These are phyloP conservation scores for Durotheca rogersii DNA, from an alignment of 495 filamentous ascomycete genomes.

Conservation along the genomic window DNA sequence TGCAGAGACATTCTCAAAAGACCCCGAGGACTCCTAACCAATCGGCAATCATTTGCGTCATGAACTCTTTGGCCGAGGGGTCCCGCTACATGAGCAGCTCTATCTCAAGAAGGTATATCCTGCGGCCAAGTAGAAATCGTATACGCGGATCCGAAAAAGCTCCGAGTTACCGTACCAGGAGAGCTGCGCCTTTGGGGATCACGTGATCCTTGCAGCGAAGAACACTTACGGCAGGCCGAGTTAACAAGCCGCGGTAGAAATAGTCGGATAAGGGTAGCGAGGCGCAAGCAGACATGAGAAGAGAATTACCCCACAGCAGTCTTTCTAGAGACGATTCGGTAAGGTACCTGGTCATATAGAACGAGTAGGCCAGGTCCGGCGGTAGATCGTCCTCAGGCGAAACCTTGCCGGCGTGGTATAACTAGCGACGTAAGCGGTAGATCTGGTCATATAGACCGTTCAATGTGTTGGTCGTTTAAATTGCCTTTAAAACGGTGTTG, in stretches of 20 bases:
- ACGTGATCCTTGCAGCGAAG: no score
- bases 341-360: background rate
- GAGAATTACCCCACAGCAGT: no score
- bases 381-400: background rate
- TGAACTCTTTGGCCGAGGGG: background rate
- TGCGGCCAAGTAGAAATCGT: background rate
- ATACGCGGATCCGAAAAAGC: background rate
- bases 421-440: background rate
- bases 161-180: background rate
- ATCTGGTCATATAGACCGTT: background rate
- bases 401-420: background rate
- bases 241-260: background rate
- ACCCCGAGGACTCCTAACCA: conserved; percentile 2
- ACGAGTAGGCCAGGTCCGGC: background rate
- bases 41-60: background rate
- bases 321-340: background rate
- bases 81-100: background rate
- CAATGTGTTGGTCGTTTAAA: background rate
- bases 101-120: background rate
- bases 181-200: background rate
- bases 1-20: background rate
- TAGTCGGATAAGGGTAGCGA: conserved; percentile 1
- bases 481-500: background rate
- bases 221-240: no score
- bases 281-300: background rate